A percentile compares a stretch with the other conserved stretches of the same genome.
Evolutionary conservation across 2,329 filamentous ascomycete genomes (phyloP).

Genomic region (Penicillium hordei): DNA sequence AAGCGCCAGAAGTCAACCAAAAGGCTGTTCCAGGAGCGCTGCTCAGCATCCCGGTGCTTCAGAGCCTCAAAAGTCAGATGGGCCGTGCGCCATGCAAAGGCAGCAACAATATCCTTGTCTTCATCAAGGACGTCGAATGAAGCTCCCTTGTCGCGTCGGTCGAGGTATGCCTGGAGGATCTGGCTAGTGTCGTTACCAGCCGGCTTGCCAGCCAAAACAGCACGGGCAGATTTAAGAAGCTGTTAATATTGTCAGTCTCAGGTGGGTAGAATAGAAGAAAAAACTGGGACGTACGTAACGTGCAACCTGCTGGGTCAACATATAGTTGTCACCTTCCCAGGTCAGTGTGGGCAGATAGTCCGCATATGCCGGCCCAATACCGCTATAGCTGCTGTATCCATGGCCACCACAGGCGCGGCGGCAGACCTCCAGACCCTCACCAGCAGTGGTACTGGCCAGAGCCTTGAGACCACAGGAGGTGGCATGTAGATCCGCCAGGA

Average conservation of each 20-base stretch:
- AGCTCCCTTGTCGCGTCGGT: conserved; percentile 66
- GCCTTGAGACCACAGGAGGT: conserved; percentile 76
- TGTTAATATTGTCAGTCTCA: conserved; percentile 23
- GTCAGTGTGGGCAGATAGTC: conserved; percentile 72
- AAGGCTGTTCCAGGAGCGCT: conserved; percentile 74
- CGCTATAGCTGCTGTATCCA: conserved; percentile 71
- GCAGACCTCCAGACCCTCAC: conserved; percentile 72
- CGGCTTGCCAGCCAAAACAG: conserved; percentile 64
- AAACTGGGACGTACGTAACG: conserved; percentile 56
- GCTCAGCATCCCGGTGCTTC: conserved; percentile 71
- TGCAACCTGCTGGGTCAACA: conserved; percentile 77
- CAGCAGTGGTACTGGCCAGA: conserved; percentile 68
- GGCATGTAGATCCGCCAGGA: conserved; percentile 72
- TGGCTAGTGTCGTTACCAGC: conserved; percentile 67
- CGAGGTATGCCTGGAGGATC: conserved; percentile 65
- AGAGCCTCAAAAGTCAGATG: conserved; percentile 74
- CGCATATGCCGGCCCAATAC: conserved; percentile 73
- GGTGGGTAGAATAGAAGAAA: not conserved
- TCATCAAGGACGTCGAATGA: conserved; percentile 72
- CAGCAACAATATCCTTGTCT: conserved; percentile 68
- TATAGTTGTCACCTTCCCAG: conserved; percentile 80
- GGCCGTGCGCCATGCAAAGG: conserved; percentile 73
- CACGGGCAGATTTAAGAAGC: conserved; percentile 72
- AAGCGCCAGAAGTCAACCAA: conserved; percentile 77
- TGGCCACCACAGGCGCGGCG: conserved; percentile 75